These are phyloP conservation scores for Hordeum pubiflorum DNA, from an alignment of 202 grass and related monocot species.

Conservation along the genomic window DNA sequence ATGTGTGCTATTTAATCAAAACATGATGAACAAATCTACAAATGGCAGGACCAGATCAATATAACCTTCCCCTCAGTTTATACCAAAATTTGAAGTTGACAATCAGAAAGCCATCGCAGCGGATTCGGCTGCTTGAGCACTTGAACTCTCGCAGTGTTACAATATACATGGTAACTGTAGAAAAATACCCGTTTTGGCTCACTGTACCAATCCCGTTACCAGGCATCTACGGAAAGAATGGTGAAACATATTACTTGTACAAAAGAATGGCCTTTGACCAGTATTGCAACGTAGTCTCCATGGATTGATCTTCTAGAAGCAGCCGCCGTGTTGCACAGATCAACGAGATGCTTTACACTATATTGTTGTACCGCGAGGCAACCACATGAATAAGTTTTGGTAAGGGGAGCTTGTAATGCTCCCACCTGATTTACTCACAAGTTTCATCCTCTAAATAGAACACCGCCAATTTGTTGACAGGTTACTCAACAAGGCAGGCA, in stretches of 20 bases:
- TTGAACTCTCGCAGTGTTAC: not conserved
- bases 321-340: not conserved
- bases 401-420: not conserved
- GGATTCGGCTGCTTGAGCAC: not conserved
- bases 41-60: not conserved
- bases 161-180: not conserved
- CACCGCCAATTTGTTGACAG: not conserved
- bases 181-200: not conserved
- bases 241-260: conserved; percentile 21
- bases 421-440: not conserved
- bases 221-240: not conserved
- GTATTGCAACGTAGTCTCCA: not conserved
- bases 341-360: not conserved
- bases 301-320: not conserved
- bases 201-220: not conserved
- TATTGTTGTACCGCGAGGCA: not conserved
- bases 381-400: not conserved
- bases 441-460: not conserved
- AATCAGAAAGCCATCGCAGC: not conserved
- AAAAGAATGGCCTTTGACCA: conserved; percentile 16
- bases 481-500: not conserved
- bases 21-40: not conserved
- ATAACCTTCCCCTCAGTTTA: not conserved
- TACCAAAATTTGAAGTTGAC: not conserved
- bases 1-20: not conserved